Base-by-base conservation (phyloP, 768 basidiomycete species). In the Lactarius akahatsu region DNA sequence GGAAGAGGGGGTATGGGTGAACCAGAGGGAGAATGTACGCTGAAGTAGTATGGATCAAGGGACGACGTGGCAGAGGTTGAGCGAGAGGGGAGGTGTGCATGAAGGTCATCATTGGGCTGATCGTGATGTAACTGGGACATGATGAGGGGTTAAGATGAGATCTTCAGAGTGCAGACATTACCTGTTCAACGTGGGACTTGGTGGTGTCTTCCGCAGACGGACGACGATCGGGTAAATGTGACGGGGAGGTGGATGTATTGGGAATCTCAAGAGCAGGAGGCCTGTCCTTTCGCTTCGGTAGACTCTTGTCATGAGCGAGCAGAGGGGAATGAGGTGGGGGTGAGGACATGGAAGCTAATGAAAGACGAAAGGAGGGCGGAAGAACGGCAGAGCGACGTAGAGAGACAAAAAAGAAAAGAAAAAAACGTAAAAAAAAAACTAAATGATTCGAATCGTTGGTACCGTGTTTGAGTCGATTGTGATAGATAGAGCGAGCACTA, bases 1-100 rank as follows among this genome's bases (percentile, higher is more conserved):
- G 73, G 75, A 23, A 75, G 76, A 40, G 85, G 82, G 16, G 82
- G 83, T 3, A 81, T 72, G 11, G 89, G 88, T 10, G 89, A 89
- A 67, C 85, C 86, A n/a, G 85, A 82, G 30, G 89, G 86, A 43
- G 88, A 87, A 70, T 81, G 83, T 30, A 85, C 76, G 57, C 90
- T 87, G 79, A 94, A 94, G 76, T 94, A 94, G 76, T 94, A 94
- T 9, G 92, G 91, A 79, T 94, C 92, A 63, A 94, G 81, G 54
- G 92, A 91, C 38, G 91, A 92, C 56, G 89, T 86, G 59, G 89
- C 82, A 34, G 92, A 93, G 26, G 80, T 80, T 50, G 91, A 86
- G 74, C 91, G 90, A 62, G 88, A 86, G 59, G 78, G 69, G 28
- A 73, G 40, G 65, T 79, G 75, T 54, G 77, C 75, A 71, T 78